A percentile compares a stretch with the other conserved stretches of the same genome.
phyloP scores from a whole-genome alignment of 495 filamentous ascomycete genomes.

The Penicillium longicatenatum region DNA sequence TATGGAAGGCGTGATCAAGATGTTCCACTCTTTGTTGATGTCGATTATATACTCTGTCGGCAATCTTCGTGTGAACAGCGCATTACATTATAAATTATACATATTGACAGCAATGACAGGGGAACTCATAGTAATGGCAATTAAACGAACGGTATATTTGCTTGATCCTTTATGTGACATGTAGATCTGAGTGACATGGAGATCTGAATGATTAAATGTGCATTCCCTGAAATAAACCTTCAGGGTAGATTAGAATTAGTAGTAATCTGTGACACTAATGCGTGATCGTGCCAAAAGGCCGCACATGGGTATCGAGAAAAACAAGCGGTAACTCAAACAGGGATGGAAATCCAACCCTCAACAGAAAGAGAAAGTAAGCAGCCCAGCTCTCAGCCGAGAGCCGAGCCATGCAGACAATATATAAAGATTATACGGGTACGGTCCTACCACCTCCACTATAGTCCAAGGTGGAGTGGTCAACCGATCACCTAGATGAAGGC shows the following conservation, averaged over 20 bases:
- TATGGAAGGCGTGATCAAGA: neutral
- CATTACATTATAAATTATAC: neutral
- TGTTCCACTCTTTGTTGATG: neutral
- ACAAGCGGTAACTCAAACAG: conserved; percentile 23
- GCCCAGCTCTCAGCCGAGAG: conserved; percentile 1
- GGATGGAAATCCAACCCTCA: conserved; percentile 27
- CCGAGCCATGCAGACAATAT: conserved; percentile 4
- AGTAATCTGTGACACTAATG: conserved; percentile 17
- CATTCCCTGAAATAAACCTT: neutral
- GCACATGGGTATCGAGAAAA: conserved; percentile 31
- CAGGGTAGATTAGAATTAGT: conserved; percentile 12
- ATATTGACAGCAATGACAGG: neutral
- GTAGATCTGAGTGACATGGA: neutral
- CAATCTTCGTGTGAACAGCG: neutral
- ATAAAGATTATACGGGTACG: neutral
- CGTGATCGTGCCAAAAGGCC: conserved; percentile 8
- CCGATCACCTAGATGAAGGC: neutral
- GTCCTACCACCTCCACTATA: neutral
- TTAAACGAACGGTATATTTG: neutral
- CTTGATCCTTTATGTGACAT: neutral
- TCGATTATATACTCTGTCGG: neutral
- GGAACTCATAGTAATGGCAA: neutral
- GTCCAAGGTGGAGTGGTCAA: neutral
- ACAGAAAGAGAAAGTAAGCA: conserved; percentile 20
- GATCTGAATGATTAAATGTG: neutral